Base-by-base conservation (phyloP, 2,329 filamentous ascomycete species). In the Dactylellina cionopaga region DNA sequence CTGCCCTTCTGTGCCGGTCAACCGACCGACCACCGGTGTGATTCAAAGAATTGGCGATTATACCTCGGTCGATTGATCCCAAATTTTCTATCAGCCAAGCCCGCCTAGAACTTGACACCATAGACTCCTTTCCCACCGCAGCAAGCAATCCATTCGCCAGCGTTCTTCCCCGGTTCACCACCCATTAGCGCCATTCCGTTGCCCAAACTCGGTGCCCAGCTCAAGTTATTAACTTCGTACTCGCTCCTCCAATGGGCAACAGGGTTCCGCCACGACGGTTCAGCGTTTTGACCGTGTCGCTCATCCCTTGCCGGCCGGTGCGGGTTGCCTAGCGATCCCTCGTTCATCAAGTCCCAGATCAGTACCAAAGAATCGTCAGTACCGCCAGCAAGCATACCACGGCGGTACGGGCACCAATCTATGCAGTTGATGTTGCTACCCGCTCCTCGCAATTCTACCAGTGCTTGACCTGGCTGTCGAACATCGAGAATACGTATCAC, bases 401-500 rank as follows among this genome's bases (percentile, higher is more conserved):
- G 86, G 69, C 93, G 87, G 62, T 88, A 87, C 0, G 92, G 94
- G 6, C 92, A 96, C 95, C 95, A 99, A 82, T 99, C 95, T 69
- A 98, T 90, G 78, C 91, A 95, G 81, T 96, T 98, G 65, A 99
- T 86, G 5, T 92, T 82, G 3, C 92, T 90, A 19, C 88, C 87
- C 79, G 99, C 94, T 19, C 95, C 95, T 49, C 91, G 91, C 35
- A 99, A 88, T 80, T 99, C 95, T 24, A 99, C 87, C 3, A 99
- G 85, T 1, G 95, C 95, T 81, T 97, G 95, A 4, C 95, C 95
- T 0, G 95, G 95, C 81, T 99, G 95, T 51, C 95, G 90, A 2
- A 98, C 94, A 78, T 99, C 95, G 27, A 99, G 88, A 60, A 99
- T 96, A 49, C 95, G 92, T 79, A 99, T 93, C 31, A 96, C 84